These are phyloP conservation scores for Jaltomata sinuosa DNA, from an alignment of 257 asterid genomes.

Conservation along the genomic window DNA sequence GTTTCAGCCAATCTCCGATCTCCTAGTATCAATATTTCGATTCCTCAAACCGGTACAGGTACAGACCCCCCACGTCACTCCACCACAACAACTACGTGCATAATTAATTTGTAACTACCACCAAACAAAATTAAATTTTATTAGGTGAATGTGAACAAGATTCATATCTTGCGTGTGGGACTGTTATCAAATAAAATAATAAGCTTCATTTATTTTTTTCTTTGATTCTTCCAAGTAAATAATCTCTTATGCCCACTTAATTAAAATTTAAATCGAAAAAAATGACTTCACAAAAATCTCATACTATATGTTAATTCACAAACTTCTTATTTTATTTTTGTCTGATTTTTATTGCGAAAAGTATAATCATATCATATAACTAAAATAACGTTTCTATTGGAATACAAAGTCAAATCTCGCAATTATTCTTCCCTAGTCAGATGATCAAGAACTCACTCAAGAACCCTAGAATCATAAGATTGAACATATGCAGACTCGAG, in stretches of 20 bases:
- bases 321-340: no score
- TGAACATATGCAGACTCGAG: not conserved
- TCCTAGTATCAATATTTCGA: no score
- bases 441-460: not conserved
- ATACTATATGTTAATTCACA: no score
- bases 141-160: not conserved
- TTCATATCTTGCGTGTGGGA: not conserved
- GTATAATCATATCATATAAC: no score
- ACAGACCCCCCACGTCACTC: no score
- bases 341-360: no score
- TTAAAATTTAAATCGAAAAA: no score
- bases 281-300: no score
- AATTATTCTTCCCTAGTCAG: not conserved
- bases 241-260: not conserved
- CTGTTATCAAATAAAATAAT: not conserved
- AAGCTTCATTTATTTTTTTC: not conserved
- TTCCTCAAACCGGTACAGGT: no score
- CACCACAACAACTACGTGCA: not conserved
- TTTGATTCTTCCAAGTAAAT: not conserved
- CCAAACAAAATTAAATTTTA: not conserved
- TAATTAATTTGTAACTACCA: not conserved
- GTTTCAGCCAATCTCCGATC: no score
- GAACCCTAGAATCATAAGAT: not conserved
- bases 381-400: no score
- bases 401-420: not conserved